A percentile compares a stretch with the other conserved stretches of the same genome.
phyloP scores from a whole-genome alignment of 2,329 filamentous ascomycete genomes.

The Raffaelea deltoideospora region DNA sequence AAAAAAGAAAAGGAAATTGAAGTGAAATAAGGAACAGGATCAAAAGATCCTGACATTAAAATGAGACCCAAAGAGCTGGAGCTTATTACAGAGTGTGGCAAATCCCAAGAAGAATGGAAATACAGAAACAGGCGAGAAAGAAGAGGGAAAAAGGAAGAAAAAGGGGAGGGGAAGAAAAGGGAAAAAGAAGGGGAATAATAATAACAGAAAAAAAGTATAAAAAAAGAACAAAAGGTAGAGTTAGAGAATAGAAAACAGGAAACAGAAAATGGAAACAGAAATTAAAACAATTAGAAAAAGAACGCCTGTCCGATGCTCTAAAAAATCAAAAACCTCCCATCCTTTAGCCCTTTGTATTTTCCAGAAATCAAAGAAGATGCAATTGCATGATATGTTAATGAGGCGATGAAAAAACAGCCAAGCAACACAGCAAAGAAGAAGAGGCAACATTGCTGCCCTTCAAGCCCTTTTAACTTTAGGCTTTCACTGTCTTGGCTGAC shows the following conservation, averaged over 20 bases:
- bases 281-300: neutral
- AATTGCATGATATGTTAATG: no score
- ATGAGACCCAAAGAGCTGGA: no score
- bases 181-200: neutral
- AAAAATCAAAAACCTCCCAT: neutral
- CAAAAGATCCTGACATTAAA: no score
- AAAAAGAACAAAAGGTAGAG: neutral
- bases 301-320: slow-evolving; percentile 1
- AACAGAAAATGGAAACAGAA: neutral
- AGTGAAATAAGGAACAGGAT: no score
- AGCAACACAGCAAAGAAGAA: neutral
- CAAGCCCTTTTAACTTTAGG: neutral
- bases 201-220: neutral
- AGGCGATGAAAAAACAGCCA: neutral
- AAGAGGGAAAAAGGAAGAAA: neutral
- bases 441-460: neutral
- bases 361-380: neutral
- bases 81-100: no score
- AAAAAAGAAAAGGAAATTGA: no score
- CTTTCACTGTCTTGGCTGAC: neutral
- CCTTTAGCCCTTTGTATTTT: neutral
- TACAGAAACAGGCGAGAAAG: neutral
- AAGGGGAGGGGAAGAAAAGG: neutral
- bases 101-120: neutral
- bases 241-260: neutral